Evolutionary conservation across 2,329 filamentous ascomycete species (phyloP), one percentile per base, ranked within the genome.

Genomic region (Celoporthe dispersa): DNA sequence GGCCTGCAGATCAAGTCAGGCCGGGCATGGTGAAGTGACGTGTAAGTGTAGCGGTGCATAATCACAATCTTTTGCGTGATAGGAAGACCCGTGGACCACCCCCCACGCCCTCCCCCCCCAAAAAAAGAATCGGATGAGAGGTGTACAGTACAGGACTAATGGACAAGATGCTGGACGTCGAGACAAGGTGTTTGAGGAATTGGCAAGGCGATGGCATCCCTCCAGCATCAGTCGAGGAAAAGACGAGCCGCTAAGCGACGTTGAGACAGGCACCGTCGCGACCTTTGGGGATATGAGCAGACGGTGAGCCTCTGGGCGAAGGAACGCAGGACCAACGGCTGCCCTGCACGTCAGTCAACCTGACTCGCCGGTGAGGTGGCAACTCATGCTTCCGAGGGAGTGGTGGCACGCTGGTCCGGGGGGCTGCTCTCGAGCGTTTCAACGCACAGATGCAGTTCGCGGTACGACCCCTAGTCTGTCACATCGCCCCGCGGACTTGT

Each of bases 401-500:
- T 22, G 11, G n/a, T 28, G 25, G 53, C 25, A 14, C 16, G 53
- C 28, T 57, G 28, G 53, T 16, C 53, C 25, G 14, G 12, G 61
- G 12, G 28, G 12, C 16, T 14, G 62, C 25, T 64, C 61, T 44
- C 25, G 39, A 64, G 41, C 41, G 62, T 64, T 64, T 64, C 62
- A 64, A 35, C 62, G 62, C 62, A 64, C 62, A 28, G 41, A 64
- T 64, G 39, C 31, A 64, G 62, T 64, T 64, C 62, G 62, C 62
- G 62, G 60, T 11, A 33, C 7, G 41, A 39, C 62, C 62, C 62
- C 62, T 64, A 35, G 41, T 28, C 41, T 64, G 62, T 64, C 62
- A 51, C 62, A 48, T 31, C 62, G 62, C 22, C n/a, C 37, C 25
- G 22, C 57, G 33, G 57, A 37, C 57, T 12, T 16, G 53, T 16